Evolutionary conservation across 2,329 filamentous ascomycete species (phyloP).

Genomic region (Neoarthrinium moseri): DNA sequence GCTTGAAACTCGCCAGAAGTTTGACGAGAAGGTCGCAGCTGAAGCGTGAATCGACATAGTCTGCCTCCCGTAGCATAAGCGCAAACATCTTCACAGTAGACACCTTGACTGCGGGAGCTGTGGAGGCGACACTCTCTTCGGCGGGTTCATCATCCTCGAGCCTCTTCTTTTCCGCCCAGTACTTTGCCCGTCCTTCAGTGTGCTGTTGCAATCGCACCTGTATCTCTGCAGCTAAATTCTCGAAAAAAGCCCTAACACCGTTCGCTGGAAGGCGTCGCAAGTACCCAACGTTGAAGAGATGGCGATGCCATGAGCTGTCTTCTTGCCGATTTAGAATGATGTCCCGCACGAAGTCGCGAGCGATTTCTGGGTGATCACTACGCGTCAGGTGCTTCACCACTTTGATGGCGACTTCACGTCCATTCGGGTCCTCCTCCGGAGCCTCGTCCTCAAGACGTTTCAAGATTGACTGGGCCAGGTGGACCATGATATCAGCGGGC

Average conservation of each 20-base stretch:
- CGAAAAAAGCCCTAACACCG: conserved; percentile 24
- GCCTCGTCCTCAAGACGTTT: conserved; percentile 7
- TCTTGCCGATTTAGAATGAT: conserved; percentile 26
- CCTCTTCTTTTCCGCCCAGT: conserved; percentile 13
- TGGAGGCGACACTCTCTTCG: neutral
- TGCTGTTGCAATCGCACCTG: conserved; percentile 24
- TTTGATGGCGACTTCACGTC: conserved; percentile 5
- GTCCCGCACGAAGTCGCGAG: conserved; percentile 27
- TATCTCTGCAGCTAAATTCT: conserved; percentile 24
- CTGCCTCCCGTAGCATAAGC: conserved; percentile 27
- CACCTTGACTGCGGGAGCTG: conserved; percentile 27
- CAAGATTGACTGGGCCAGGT: conserved; percentile 12
- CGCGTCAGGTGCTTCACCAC: conserved; percentile 21
- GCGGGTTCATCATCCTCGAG: conserved; percentile 5
- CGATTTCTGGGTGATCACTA: conserved; percentile 28
- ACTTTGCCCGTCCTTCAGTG: neutral
- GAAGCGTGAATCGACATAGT: conserved; percentile 21
- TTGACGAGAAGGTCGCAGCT: conserved; percentile 26
- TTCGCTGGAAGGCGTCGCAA: conserved; percentile 24
- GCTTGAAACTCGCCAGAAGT: conserved; percentile 27
- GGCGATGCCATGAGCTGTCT: conserved; percentile 31
- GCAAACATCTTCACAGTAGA: conserved; percentile 37
- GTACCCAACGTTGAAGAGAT: conserved; percentile 24
- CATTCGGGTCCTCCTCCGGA: neutral
- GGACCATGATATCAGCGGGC: conserved; percentile 7